Base-by-base conservation (phyloP, 352 stramenopile genomes). In the Pythium coloratum region DNA sequence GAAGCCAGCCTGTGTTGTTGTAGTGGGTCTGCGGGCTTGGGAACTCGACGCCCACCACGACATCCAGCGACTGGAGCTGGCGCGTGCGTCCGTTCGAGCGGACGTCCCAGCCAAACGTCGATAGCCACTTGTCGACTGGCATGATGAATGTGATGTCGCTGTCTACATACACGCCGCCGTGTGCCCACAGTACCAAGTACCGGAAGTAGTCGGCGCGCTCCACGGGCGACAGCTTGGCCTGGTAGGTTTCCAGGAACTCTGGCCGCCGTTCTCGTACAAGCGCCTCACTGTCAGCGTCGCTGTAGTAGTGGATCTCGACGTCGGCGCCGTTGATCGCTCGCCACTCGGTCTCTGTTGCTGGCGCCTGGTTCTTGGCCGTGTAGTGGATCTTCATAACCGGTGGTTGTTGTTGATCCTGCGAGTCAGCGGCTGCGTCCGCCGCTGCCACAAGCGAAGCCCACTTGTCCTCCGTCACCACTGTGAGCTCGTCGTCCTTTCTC, bases 191-290 rank as follows among this genome's bases (percentile, higher is more conserved):
- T 10, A 67, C 61, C 3, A 67, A 38, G 18, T 67, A 67, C 30
- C 59, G 59, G 18, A 66, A 66, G 34, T 66, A 66, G 50, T 66
- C 59, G 59, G 59, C 59, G 20, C 59, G 61, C 40, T 67, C 61
- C 10, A 67, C 61, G 6, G 61, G 61, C 30, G 61, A 67, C 2
- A 67, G 61, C 61, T 60, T 20, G 8, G 49, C 55, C 8, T n/a
- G 28, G 36, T 59, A 66, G 0, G 50, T 66, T 14, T 53, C 33
- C 2, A 66, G 34, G 30, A 66, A 66, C 14, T 59, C 34, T 20
- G 59, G 24, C 1, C 59, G 59, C 18, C 49, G 16, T 8, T 54
- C 2, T 12, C n/a, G 12, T 0, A 66, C 59, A 6, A 66, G 49
- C 38, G 24, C 36, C 20, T 33, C 49, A 6, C 49, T 33, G 47